Evolutionary conservation across 208 protist species (phyloP), one percentile per base, ranked within the genome.

Genomic region (Leishmania guyanensis): DNA sequence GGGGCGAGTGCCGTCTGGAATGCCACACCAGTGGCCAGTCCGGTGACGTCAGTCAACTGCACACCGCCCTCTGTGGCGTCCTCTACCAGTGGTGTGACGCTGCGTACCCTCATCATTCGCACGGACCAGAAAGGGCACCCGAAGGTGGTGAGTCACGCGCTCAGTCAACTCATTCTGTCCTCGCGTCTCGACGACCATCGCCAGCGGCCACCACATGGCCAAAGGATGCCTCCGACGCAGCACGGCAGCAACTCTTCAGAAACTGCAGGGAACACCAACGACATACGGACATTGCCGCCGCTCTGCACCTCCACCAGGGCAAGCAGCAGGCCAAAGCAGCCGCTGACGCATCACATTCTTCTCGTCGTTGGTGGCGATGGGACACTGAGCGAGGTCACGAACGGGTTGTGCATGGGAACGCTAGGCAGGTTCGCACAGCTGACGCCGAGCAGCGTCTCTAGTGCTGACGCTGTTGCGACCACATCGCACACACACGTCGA

Each of bases 381-480:
- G 26, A 95, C 92, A 8, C 83, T 97, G 36, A 94, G 90, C 83
- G 94, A 97, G 43, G 92, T 89, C 6, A 88, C 94, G 5, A 93
- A 97, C 66, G 94, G 94, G 8, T 54, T 94, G 36, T 96, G 92
- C 74, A 75, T 80, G 48, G 94, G 91, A 0, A 90, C 88, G 50
- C 82, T 96, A 8, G 62, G 70, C 0, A 79, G 76, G 8, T 90
- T 79, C 29, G 64, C 46, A 10, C 20, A 12, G 39, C 69, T 33
- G 54, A 29, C 2, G 33, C 50, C 5, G 54, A 54, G 33, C 48
- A 9, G 58, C 33, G 20, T 29, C 26, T 39, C 43, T 3, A 5
- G 3, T 9, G 51, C 12, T 26, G 14, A 50, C 22, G 1, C 50
- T 12, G 29, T 71, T 0, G 60, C 74, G 20, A 54, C 26, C 29